Evolutionary conservation across 345 rosid genomes (phyloP), one percentile per base, ranked within the genome.

Genomic region (Syzygium oleosum): DNA sequence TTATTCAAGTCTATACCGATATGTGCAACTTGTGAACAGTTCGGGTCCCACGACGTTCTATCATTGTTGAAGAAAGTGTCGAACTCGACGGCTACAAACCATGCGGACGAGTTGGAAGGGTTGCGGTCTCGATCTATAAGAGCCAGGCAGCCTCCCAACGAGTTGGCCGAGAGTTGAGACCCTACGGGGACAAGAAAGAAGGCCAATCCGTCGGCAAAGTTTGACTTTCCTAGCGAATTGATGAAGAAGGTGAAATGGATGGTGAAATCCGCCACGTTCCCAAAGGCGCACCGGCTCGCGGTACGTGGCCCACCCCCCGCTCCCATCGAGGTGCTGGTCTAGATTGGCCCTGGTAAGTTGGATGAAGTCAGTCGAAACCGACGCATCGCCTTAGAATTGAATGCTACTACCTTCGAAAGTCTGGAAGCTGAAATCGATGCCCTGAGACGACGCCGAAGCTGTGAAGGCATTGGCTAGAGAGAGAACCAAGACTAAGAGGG

Each of bases 81-180:
- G 38, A 90, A 88, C 54, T 90, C 87, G 14, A 90, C 86, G 0
- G 90, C 90, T 14, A 90, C 86, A 34, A 90, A 68, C 34, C 23
- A 79, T 29, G 86, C 56, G 16, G 88, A 49, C 9, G 13, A 65
- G 51, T n/a, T 43, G 31, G 29, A 41, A 19, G 58, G 51, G 49
- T 29, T 51, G 25, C 29, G 51, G 59, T n/a, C 23, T 38, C 41
- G 78, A 27, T 31, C 80, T 58, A 9, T 2, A 2, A 87, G 87
- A 34, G 85, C 87, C 5, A 87, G 85, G 31, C 54, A 0, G 14
- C 52, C 73, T 5, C 87, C 89, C 7, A 4, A 3, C 3, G 38
- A 10, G 29, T 7, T 12, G 19, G 61, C 63, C 3, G 58, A 38
- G 21, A 84, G 31, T 59, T 38, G 9, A 19, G 86, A 59, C 1